Evolutionary conservation across 2,329 filamentous ascomycete species (phyloP).

Genomic region (Mycosphaerella arachidis): DNA sequence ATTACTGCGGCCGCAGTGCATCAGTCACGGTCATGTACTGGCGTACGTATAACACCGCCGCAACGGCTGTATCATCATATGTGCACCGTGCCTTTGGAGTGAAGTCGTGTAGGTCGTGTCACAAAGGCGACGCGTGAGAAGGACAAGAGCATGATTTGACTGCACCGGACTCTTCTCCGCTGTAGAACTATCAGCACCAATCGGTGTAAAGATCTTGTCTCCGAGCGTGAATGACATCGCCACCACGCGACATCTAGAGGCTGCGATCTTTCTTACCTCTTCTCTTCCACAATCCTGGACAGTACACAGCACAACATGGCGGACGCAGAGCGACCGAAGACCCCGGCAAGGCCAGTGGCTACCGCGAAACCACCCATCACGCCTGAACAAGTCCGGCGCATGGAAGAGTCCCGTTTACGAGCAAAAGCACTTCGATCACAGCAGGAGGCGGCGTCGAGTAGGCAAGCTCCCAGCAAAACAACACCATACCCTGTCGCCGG

Average conservation of each 20-base stretch:
- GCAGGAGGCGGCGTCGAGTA: conserved; percentile 55
- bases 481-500: conserved; percentile 43
- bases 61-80: too few relatives aligned
- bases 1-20: too few relatives aligned
- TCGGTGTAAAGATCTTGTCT: neutral
- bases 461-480: conserved; percentile 19
- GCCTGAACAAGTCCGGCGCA: conserved; percentile 57
- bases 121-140: too few relatives aligned
- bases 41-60: too few relatives aligned
- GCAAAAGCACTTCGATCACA: conserved; percentile 81
- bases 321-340: conserved; percentile 40
- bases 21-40: too few relatives aligned
- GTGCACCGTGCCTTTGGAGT: too few relatives aligned
- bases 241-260: neutral
- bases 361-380: conserved; percentile 47
- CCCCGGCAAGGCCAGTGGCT: conserved; percentile 43
- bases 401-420: conserved; percentile 79
- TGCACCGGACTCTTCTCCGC: neutral
- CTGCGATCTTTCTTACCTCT: neutral
- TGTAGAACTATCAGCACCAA: neutral
- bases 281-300: neutral
- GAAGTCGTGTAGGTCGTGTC: too few relatives aligned
- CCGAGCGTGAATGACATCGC: neutral
- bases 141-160: neutral
- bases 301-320: conserved; percentile 25